These are phyloP conservation scores for Penicillium sp. DNA, from an alignment of 2,329 filamentous ascomycete genomes.

Conservation along the genomic window DNA sequence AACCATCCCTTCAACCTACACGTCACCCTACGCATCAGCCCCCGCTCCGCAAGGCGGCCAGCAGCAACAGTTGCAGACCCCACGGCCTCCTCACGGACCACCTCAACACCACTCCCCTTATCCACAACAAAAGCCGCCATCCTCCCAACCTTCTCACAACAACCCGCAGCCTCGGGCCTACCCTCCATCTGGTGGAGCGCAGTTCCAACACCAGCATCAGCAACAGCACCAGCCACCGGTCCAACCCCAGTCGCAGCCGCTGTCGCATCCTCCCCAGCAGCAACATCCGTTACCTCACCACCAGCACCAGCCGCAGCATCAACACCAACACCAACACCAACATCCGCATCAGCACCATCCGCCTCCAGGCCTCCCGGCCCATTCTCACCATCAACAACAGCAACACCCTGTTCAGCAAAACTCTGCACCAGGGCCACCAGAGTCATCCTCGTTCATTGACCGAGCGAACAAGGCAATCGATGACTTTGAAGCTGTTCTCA, in stretches of 20 bases:
- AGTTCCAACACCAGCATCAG: constrained; percentile 19
- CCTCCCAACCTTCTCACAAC: constrained; percentile 22
- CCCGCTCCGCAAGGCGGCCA: constrained; percentile 35
- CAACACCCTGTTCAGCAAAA: constrained; percentile 23
- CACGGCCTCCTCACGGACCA: constrained; percentile 18
- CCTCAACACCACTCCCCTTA: constrained; percentile 29
- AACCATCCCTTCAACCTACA: constrained; percentile 38
- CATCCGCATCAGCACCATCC: constrained; percentile 25
- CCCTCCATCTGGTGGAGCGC: constrained; percentile 16
- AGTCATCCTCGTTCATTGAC: constrained; percentile 39
- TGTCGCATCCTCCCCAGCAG: constrained; percentile 16
- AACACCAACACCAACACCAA: constrained; percentile 13
- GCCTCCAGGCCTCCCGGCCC: constrained; percentile 16
- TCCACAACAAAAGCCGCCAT: constrained; percentile 18
- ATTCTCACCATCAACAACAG: constrained; percentile 20
- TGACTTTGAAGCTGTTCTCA: constrained; percentile 45
- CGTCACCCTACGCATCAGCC: constrained; percentile 42
- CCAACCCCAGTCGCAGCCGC: constrained; percentile 14
- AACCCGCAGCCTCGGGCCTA: constrained; percentile 20
- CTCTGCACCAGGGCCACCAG: constrained; percentile 25
- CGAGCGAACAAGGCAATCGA: constrained; percentile 46
- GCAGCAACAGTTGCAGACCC: constrained; percentile 31
- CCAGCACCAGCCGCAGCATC: constrained; percentile 5
- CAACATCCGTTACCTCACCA: constrained; percentile 6
- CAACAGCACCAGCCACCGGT: constrained; percentile 19